Evolutionary conservation across 163 green algal genomes (phyloP).

Genomic region (Scenedesmus sp.): DNA sequence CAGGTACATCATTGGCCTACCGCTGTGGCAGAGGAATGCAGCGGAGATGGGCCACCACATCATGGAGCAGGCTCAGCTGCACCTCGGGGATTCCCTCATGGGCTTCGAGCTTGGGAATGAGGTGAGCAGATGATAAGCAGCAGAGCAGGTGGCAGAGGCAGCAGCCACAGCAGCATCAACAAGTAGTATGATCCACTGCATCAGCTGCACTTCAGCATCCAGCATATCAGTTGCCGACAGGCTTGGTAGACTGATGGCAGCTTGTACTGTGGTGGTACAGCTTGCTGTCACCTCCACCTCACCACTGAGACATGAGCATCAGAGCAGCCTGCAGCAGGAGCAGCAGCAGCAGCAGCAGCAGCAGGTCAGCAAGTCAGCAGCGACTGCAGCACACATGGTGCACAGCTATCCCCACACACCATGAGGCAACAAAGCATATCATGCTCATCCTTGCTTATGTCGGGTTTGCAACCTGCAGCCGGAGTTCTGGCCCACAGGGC

Average conservation of each 20-base stretch:
- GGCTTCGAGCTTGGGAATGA: constrained; percentile 58
- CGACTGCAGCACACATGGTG: too few species aligned
- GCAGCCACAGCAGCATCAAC: background rate
- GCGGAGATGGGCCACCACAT: background rate
- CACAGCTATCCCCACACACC: background rate
- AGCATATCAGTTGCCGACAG: too few species aligned
- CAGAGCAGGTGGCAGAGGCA: background rate
- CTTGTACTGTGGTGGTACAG: too few species aligned
- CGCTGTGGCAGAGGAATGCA: constrained; percentile 38
- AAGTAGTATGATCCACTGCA: background rate
- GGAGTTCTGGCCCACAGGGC: constrained; percentile 53
- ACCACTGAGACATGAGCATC: too few species aligned
- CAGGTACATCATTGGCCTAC: constrained; percentile 52
- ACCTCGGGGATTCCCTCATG: constrained; percentile 16
- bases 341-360: background rate
- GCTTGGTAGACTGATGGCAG: too few species aligned
- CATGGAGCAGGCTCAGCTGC: constrained; percentile 3
- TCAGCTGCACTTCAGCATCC: background rate
- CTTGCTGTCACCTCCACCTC: too few species aligned
- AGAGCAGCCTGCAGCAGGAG: too few species aligned
- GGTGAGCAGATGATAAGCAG: background rate
- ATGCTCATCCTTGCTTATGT: constrained; percentile 1
- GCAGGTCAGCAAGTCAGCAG: too few species aligned
- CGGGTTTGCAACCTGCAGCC: constrained; percentile 6
- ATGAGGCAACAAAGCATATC: too few species aligned